These are phyloP conservation scores for Fusarium newnesense DNA, from an alignment of 2,329 filamentous ascomycete genomes.

Conservation along the genomic window DNA sequence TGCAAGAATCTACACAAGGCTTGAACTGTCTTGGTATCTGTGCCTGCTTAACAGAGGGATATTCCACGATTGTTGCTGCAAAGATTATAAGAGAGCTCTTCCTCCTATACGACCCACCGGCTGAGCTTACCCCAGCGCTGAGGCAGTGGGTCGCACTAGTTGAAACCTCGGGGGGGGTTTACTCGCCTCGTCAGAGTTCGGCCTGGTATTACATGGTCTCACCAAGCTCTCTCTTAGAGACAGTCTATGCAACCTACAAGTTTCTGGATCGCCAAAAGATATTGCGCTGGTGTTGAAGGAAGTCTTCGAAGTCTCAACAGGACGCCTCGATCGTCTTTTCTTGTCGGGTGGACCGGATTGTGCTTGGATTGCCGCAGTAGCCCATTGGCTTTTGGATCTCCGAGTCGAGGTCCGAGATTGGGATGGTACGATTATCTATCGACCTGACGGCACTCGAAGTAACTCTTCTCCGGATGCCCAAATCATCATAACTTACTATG, in stretches of 20 bases:
- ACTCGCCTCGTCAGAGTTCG: fast-evolving
- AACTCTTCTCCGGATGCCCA: fast-evolving
- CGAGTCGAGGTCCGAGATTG: fast-evolving
- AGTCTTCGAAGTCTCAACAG: fast-evolving
- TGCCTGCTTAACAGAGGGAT: fast-evolving
- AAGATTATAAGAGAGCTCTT: not conserved
- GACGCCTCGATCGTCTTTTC: not conserved
- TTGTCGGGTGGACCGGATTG: fast-evolving
- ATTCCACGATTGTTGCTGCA: fast-evolving
- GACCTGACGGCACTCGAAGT: fast-evolving
- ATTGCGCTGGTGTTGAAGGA: fast-evolving
- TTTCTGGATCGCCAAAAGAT: fast-evolving
- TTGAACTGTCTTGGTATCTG: not conserved
- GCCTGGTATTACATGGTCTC: fast-evolving
- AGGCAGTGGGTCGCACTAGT: fast-evolving
- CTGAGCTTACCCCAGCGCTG: fast-evolving
- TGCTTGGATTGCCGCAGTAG: not conserved
- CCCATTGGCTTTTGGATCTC: not conserved
- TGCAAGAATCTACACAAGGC: not conserved
- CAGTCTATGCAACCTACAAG: fast-evolving
- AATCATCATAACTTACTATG: fast-evolving
- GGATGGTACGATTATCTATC: fast-evolving
- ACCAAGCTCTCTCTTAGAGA: fast-evolving
- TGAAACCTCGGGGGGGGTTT: fast-evolving
- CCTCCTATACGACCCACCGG: fast-evolving